These are phyloP conservation scores for Eruca vesicaria DNA, from an alignment of 441 rosid genomes.

Conservation along the genomic window DNA sequence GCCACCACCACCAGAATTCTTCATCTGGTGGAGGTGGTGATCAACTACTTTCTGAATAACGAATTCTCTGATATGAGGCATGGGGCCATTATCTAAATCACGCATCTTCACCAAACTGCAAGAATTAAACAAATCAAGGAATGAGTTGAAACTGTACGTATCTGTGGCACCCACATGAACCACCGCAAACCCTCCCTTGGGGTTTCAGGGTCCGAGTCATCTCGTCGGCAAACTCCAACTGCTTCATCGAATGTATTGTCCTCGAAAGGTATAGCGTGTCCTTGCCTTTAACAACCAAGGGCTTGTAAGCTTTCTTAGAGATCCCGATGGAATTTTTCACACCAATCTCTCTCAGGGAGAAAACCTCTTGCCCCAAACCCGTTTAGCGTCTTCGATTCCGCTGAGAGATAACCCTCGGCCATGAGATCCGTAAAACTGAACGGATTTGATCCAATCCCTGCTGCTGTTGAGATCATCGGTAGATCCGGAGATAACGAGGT, in stretches of 20 bases:
- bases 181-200: slow-evolving; percentile 76
- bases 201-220: slow-evolving; percentile 76
- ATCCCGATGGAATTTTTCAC: slow-evolving; percentile 68
- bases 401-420: slow-evolving; percentile 64
- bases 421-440: slow-evolving; percentile 76
- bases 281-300: slow-evolving; percentile 62
- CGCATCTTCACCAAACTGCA: slow-evolving; percentile 60
- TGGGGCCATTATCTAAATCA: slow-evolving; percentile 55
- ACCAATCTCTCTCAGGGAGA: slow-evolving; percentile 77
- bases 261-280: slow-evolving; percentile 55
- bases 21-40: not conserved
- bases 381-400: slow-evolving; percentile 53
- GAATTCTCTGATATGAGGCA: slow-evolving; percentile 57
- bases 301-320: slow-evolving; percentile 69
- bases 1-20: not conserved
- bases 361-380: slow-evolving; percentile 64
- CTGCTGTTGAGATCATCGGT: slow-evolving; percentile 51
- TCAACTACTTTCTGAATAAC: slow-evolving; percentile 52
- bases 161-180: slow-evolving; percentile 76
- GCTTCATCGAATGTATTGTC: slow-evolving; percentile 60
- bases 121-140: slow-evolving; percentile 86
- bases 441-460: slow-evolving; percentile 67
- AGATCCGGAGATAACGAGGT: slow-evolving; percentile 38
- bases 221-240: slow-evolving; percentile 73
- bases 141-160: slow-evolving; percentile 91